Evolutionary conservation across 768 basidiomycete species (phyloP).

Genomic region (Tylopilus rubrobrunneus): DNA sequence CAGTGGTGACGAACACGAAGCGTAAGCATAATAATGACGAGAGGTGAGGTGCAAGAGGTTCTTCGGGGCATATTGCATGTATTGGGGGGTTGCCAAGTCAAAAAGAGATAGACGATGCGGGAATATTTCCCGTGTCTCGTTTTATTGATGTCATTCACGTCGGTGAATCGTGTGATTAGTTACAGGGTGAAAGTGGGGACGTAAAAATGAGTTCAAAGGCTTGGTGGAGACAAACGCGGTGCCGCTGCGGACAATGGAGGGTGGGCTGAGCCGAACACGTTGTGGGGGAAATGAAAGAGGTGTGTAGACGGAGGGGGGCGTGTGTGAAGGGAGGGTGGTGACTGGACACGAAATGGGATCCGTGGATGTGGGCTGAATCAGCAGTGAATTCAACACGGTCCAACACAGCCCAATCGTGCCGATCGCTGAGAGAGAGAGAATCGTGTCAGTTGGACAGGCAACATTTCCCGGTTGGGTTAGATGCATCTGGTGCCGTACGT

Average conservation of each 20-base stretch:
- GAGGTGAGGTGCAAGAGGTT: neutral
- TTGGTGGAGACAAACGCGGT: conserved; percentile 22
- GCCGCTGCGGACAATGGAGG: conserved; percentile 15
- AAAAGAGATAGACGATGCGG: neutral
- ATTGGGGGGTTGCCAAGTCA: neutral
- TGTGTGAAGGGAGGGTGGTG: no score
- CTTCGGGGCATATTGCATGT: neutral
- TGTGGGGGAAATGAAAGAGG: conserved; percentile 2
- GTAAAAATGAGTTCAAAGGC: conserved; percentile 13
- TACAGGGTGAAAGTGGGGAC: conserved; percentile 6
- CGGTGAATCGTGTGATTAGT: conserved; percentile 14
- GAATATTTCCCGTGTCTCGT: conserved; percentile 2
- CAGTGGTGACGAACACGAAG: conserved; percentile 1
- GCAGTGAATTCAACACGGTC: conserved; percentile 2
- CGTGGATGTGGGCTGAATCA: conserved; percentile 20
- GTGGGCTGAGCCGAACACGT: conserved; percentile 19
- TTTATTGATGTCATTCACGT: neutral
- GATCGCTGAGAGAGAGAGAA: conserved; percentile 25
- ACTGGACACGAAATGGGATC: neutral
- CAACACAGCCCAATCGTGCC: conserved; percentile 27
- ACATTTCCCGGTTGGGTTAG: conserved; percentile 30
- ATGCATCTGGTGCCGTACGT: conserved; percentile 31
- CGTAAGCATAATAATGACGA: conserved; percentile 12
- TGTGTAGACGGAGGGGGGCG: no score
- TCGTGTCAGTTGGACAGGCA: conserved; percentile 31